Percentiles rank a stretch among this genome's conserved stretches.
Conservation (phyloP, 352 stramenopile genomes). For the Pythium periplocum region DNA sequence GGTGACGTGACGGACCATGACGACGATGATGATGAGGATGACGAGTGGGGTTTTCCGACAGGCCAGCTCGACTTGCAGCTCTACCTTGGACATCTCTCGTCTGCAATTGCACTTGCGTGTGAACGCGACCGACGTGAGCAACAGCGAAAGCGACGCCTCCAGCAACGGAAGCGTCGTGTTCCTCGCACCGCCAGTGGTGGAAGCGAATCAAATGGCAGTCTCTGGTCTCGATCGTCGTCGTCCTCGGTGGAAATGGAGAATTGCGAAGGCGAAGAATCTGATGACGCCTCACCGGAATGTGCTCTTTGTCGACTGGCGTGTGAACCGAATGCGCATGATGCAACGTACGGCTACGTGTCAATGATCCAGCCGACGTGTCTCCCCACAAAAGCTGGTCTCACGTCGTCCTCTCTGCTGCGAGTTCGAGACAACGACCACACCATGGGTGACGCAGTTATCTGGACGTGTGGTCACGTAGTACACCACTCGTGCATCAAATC, state of each 20-base stretch:
- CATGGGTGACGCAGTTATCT: constrained; percentile 28
- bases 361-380: constrained; percentile 65
- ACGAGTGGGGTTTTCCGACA: constrained; percentile 80
- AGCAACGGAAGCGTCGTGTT: constrained; percentile 22
- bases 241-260: constrained; percentile 2
- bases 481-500: constrained; percentile 65
- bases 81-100: constrained; percentile 65
- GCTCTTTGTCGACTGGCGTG: constrained; percentile 60
- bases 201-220: too few relatives aligned
- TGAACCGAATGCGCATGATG: constrained; percentile 27
- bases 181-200: too few relatives aligned
- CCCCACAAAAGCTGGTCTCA: constrained; percentile 26
- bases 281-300: constrained; percentile 38
- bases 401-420: constrained; percentile 2
- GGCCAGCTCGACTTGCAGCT: constrained; percentile 58
- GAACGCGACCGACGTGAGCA: constrained; percentile 42
- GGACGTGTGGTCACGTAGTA: constrained; percentile 70
- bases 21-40: constrained; percentile 59
- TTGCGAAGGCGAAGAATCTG: constrained; percentile 21
- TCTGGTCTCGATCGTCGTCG: too few relatives aligned
- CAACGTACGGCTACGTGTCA: constrained; percentile 58
- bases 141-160: constrained; percentile 14
- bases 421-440: constrained; percentile 1
- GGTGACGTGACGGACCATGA: constrained; percentile 42
- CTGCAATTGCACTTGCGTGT: constrained; percentile 43